These are phyloP conservation scores for Albophoma yamanashiensis DNA, from an alignment of 2,329 filamentous ascomycete species.

Conservation along the genomic window DNA sequence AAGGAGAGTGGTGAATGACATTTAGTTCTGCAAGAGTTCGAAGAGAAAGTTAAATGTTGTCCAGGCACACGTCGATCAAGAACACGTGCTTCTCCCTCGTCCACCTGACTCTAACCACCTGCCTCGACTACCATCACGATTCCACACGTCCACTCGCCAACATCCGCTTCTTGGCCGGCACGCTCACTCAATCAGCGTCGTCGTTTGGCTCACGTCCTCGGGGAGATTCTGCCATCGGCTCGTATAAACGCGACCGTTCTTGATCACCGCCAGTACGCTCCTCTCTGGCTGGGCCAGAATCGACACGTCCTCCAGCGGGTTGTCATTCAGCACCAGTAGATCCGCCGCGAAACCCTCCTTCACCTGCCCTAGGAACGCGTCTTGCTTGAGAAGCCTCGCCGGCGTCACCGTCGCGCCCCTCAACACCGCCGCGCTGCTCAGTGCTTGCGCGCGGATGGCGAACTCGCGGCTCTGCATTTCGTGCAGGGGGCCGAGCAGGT, in stretches of 20 bases:
- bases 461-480: constrained; percentile 22
- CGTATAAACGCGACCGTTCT: constrained; percentile 35
- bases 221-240: constrained; percentile 14
- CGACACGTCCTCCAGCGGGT: constrained; percentile 44
- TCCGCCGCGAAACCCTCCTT: constrained; percentile 40
- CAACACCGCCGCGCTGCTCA: constrained; percentile 14
- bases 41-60: background rate
- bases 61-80: background rate
- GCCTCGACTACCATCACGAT: background rate
- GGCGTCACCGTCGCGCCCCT: constrained; percentile 31
- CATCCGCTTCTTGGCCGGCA: background rate
- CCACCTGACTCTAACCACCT: background rate
- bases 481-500: constrained; percentile 19
- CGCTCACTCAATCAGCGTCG: background rate
- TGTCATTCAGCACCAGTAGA: constrained; percentile 37
- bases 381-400: constrained; percentile 35
- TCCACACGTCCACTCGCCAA: background rate
- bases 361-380: constrained; percentile 36
- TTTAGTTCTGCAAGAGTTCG: background rate
- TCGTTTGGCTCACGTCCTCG: constrained; percentile 2
- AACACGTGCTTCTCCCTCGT: background rate
- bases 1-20: background rate
- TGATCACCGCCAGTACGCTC: constrained; percentile 39
- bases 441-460: constrained; percentile 12
- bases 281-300: constrained; percentile 36